These are phyloP conservation scores for Mercurialis annua DNA, from an alignment of 345 rosid species.

Conservation along the genomic window DNA sequence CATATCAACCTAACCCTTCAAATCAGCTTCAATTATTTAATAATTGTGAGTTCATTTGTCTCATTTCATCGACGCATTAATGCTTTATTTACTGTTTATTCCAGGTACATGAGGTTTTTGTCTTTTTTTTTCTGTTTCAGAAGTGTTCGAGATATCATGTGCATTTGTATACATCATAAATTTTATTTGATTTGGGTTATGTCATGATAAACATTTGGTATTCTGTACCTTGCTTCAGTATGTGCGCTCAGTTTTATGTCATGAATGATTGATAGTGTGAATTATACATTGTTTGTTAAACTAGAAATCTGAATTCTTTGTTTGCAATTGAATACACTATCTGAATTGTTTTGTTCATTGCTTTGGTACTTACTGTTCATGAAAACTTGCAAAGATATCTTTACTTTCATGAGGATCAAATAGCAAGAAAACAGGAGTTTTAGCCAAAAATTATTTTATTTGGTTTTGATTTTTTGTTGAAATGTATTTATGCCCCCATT, in stretches of 20 bases:
- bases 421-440: background rate
- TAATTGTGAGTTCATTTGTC: slow-evolving; percentile 47
- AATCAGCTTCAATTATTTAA: slow-evolving; percentile 73
- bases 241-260: background rate
- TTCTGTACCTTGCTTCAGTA: background rate
- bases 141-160: background rate
- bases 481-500: too few species aligned
- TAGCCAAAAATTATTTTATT: background rate
- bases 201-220: background rate
- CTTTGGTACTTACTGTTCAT: background rate
- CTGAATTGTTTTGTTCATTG: background rate
- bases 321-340: background rate
- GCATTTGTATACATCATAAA: background rate
- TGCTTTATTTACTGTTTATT: background rate
- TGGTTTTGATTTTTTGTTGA: background rate
- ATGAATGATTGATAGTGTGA: background rate
- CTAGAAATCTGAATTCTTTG: background rate
- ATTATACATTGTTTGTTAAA: background rate
- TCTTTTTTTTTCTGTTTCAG: background rate
- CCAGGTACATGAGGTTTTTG: background rate
- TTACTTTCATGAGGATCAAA: background rate
- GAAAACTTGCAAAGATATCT: background rate
- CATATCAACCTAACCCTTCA: slow-evolving; percentile 55
- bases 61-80: background rate
- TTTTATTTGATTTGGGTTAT: background rate